Conservation (phyloP, 768 basidiomycete species). For the Lepiota subincarnata region DNA sequence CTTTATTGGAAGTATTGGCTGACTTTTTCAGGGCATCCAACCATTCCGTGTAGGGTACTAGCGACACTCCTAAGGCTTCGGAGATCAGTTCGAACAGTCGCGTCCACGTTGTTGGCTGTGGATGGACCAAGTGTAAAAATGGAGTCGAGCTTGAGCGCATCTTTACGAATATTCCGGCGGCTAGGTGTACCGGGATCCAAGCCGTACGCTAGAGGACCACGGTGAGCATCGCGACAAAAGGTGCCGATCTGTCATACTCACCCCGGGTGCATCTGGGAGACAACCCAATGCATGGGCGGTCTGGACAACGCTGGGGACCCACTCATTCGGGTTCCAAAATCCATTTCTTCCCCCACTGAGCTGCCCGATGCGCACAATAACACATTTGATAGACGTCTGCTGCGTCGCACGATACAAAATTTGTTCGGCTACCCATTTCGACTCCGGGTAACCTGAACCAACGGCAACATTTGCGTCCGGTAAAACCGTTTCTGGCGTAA, state of each 20-base stretch:
- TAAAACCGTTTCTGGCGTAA: slow-evolving; percentile 22
- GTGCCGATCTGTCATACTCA: slow-evolving; percentile 16
- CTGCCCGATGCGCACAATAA: slow-evolving; percentile 41
- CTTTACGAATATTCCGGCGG: slow-evolving; percentile 24
- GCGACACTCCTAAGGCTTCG: slow-evolving; percentile 19
- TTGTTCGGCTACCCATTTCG: slow-evolving; percentile 39
- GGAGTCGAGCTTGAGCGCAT: slow-evolving; percentile 4
- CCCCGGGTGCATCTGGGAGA: slow-evolving; percentile 28
- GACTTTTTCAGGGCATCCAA: slow-evolving; percentile 22
- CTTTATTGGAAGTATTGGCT: not conserved
- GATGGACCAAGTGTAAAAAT: slow-evolving; percentile 24
- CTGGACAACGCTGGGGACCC: slow-evolving; percentile 38
- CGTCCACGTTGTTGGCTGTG: slow-evolving; percentile 22
- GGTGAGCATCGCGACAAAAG: not conserved
- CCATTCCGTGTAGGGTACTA: slow-evolving; percentile 30
- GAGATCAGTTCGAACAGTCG: slow-evolving; percentile 19
- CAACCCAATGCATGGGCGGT: slow-evolving; percentile 24
- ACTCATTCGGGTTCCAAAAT: slow-evolving; percentile 38
- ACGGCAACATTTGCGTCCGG: slow-evolving; percentile 23
- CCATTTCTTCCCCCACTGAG: slow-evolving; percentile 39
- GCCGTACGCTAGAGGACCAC: slow-evolving; percentile 15
- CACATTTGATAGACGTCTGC: slow-evolving; percentile 22
- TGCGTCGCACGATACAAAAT: slow-evolving; percentile 26
- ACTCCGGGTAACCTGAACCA: slow-evolving; percentile 34
- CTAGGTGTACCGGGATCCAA: slow-evolving; percentile 29